phyloP scores from a whole-genome alignment of 179 eudicot species.

The Patellifolia procumbens region DNA sequence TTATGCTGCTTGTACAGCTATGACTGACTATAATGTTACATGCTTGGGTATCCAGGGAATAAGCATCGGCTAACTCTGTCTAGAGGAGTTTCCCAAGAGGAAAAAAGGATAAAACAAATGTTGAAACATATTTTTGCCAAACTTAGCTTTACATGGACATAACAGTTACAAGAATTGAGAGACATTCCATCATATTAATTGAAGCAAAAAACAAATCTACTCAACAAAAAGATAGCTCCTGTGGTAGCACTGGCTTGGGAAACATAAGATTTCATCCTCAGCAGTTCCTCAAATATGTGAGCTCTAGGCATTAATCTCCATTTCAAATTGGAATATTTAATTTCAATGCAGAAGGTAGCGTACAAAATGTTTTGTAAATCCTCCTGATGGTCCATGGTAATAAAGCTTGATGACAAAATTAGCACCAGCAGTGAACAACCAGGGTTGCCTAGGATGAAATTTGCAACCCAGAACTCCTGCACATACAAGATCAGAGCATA shows the following conservation, averaged over 20 bases:
- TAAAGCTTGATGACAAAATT: conserved; percentile 59
- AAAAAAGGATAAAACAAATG: too few relatives aligned
- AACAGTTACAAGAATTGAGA: not conserved
- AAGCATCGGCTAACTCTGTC: too few relatives aligned
- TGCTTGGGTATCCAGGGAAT: too few relatives aligned
- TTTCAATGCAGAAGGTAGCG: too few relatives aligned
- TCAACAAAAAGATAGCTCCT: conserved; percentile 27
- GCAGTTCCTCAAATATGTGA: not conserved
- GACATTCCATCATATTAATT: not conserved
- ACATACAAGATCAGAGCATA: conserved; percentile 16
- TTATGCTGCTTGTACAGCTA: too few relatives aligned
- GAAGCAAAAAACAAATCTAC: conserved; percentile 13
- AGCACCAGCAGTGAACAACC: conserved; percentile 96
- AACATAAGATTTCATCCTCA: not conserved
- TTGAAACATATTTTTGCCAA: not conserved
- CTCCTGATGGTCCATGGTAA: conserved; percentile 38
- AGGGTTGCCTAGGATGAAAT: conserved; percentile 96
- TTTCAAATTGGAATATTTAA: not conserved
- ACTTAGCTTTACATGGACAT: conserved; percentile 17
- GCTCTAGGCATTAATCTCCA: not conserved
- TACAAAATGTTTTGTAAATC: conserved; percentile 1
- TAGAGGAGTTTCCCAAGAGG: not conserved
- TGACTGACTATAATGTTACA: too few relatives aligned
- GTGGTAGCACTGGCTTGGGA: not conserved
- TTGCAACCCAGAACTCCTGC: conserved; percentile 89